Evolutionary conservation across 495 filamentous ascomycete genomes (phyloP), one percentile per base, ranked within the genome.

Genomic region (Cenococcum geophilum): DNA sequence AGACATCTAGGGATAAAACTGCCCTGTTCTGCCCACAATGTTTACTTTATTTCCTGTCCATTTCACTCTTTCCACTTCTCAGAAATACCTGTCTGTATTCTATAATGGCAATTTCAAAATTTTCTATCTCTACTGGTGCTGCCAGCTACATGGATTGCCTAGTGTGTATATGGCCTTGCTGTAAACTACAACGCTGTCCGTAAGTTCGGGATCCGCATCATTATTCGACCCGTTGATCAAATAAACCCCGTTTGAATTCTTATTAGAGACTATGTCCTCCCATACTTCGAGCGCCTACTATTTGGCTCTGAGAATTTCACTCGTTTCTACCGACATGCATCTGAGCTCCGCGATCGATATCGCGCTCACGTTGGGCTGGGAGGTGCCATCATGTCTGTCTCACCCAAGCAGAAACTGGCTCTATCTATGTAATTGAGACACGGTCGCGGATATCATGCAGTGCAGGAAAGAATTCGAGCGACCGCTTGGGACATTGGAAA

Each of bases 301-400:
- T 49, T 49, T 14, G 45, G 5, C 45, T n/a, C 45, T n/a, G 16
- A 14, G n/a, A 49, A 49, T 22, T 49, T 49, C 45, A 49, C 45
- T 20, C 16, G 45, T 9, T 49, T 49, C 14, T 49, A 14, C 45
- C 45, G 16, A 18, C 45, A 49, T 14, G 45, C n/a, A 22, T 49
- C n/a, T 5, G 45, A 49, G 16, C 18, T 49, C 9, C 8, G 16
- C 5, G 16, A 49, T 18, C 18, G 18, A 12, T 49, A 49, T 22
- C 16, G 22, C 45, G 18, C 18, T 18, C 18, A 20, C 14, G 45
- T 20, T 22, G 45, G 22, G 45, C n/a, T 49, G 9, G 45, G 45
- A 18, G 45, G n/a, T 14, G 45, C 45, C 6, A 20, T 49, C 45
- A 22, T 49, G 18, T 12, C 45, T 8, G 45, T 49, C 6, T 49